Percentiles rank a stretch among this genome's conserved stretches.
Evolutionary conservation across 768 basidiomycete genomes (phyloP).

Genomic region (Imleria badia): DNA sequence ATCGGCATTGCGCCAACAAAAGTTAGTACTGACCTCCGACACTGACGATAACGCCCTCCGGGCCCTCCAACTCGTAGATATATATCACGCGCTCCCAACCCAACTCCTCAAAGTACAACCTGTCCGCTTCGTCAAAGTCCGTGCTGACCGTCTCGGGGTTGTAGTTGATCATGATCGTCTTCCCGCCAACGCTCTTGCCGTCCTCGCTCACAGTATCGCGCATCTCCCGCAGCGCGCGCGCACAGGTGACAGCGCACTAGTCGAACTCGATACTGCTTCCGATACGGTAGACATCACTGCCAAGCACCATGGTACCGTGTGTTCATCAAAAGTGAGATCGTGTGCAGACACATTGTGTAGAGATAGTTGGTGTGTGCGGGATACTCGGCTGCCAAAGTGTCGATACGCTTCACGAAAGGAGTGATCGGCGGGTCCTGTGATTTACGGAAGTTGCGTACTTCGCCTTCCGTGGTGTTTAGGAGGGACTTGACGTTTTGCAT

Average conservation of each 20-base stretch:
- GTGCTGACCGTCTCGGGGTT: conserved; percentile 99
- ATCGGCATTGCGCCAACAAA: background rate
- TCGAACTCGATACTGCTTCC: conserved; percentile 99
- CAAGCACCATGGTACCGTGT: conserved; percentile 99
- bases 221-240: conserved; percentile 86
- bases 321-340: conserved; percentile 92
- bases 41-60: conserved; percentile 92
- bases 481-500: conserved; percentile 88
- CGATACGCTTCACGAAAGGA: conserved; percentile 98
- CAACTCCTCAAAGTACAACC: conserved; percentile 97
- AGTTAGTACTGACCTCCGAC: conserved; percentile 79
- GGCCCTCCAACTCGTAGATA: conserved; percentile 94
- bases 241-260: conserved; percentile 99
- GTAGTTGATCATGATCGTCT: conserved; percentile 99
- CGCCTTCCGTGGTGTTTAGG: conserved; percentile 67
- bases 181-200: conserved; percentile 41
- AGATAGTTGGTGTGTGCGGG: conserved; percentile 99
- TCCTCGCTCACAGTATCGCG: conserved; percentile 41
- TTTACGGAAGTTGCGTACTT: conserved; percentile 85
- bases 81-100: conserved; percentile 99
- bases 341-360: conserved; percentile 95
- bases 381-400: conserved; percentile 97
- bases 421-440: conserved; percentile 68
- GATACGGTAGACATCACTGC: conserved; percentile 97
- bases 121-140: conserved; percentile 99